Conservation (phyloP, 73 alveolate genomes). For the Stentor coeruleus region DNA sequence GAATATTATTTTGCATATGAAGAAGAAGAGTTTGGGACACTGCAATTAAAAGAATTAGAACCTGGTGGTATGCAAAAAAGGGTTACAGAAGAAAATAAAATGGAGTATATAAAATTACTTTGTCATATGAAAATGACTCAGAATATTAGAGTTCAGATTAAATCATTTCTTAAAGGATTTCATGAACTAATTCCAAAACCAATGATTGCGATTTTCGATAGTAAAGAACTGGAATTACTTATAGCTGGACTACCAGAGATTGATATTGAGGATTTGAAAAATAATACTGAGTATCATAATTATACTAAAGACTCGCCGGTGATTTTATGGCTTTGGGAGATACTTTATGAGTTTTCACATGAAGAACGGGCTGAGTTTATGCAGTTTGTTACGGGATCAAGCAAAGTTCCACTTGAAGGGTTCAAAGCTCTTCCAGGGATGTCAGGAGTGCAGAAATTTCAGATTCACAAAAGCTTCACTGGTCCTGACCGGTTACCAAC, state of each 20-base stretch:
- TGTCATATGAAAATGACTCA: slow-evolving; percentile 50
- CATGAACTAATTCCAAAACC: slow-evolving; percentile 85
- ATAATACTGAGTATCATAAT: slow-evolving; percentile 89
- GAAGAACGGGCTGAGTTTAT: slow-evolving; percentile 41
- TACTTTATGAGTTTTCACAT: background rate
- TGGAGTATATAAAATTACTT: background rate
- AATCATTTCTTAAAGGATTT: slow-evolving; percentile 91
- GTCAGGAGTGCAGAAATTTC: slow-evolving; percentile 46
- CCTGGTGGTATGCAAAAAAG: slow-evolving; percentile 79
- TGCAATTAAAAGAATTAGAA: slow-evolving; percentile 70
- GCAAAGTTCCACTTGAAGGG: slow-evolving; percentile 84
- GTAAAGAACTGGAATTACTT: slow-evolving; percentile 87
- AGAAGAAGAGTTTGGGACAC: slow-evolving; percentile 81
- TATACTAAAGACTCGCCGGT: no score
- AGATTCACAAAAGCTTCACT: slow-evolving; percentile 48
- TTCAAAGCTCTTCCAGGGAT: slow-evolving; percentile 59
- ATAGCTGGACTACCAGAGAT: slow-evolving; percentile 95
- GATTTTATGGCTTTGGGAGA: background rate
- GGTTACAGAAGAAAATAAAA: slow-evolving; percentile 77
- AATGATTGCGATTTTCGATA: slow-evolving; percentile 74
- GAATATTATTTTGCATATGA: slow-evolving; percentile 29
- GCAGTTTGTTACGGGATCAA: slow-evolving; percentile 79
- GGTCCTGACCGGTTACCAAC: slow-evolving; percentile 85
- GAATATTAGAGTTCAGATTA: slow-evolving; percentile 51
- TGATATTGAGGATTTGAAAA: slow-evolving; percentile 79